Conservation (phyloP, 1,284 basidiomycete genomes). For the Laetiporus sulphureus region DNA sequence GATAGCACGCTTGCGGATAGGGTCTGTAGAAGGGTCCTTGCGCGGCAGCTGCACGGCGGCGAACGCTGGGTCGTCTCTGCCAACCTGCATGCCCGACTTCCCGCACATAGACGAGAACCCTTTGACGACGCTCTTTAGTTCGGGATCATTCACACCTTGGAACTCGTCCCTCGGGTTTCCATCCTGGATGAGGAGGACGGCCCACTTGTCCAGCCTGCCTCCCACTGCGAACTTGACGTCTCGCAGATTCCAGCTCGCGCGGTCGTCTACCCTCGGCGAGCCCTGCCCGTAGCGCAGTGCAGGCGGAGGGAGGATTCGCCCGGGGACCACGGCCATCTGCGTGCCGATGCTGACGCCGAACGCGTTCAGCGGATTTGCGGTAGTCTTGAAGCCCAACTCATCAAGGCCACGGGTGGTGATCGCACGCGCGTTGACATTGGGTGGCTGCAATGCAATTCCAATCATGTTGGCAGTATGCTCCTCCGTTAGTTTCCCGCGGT, state of each 20-base stretch:
- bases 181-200: constrained; percentile 57
- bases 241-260: constrained; percentile 67
- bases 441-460: constrained; percentile 54
- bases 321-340: constrained; percentile 70
- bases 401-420: constrained; percentile 53
- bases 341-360: constrained; percentile 57
- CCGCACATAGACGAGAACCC: constrained; percentile 54
- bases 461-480: constrained; percentile 70
- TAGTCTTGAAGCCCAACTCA: constrained; percentile 51
- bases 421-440: constrained; percentile 54
- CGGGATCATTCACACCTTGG: constrained; percentile 38
- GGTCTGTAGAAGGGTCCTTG: constrained; percentile 39
- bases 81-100: constrained; percentile 52
- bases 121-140: constrained; percentile 34
- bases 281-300: constrained; percentile 48
- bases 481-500: constrained; percentile 61
- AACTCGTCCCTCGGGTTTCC: constrained; percentile 42
- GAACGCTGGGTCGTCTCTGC: constrained; percentile 17
- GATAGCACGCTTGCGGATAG: constrained; percentile 41
- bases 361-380: constrained; percentile 35
- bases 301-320: constrained; percentile 57
- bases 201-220: constrained; percentile 49
- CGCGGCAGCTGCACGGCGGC: constrained; percentile 36
- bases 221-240: constrained; percentile 55
- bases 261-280: constrained; percentile 42